phyloP scores from a whole-genome alignment of 2,329 filamentous ascomycete genomes.

The Pestalotiopsis sp. region DNA sequence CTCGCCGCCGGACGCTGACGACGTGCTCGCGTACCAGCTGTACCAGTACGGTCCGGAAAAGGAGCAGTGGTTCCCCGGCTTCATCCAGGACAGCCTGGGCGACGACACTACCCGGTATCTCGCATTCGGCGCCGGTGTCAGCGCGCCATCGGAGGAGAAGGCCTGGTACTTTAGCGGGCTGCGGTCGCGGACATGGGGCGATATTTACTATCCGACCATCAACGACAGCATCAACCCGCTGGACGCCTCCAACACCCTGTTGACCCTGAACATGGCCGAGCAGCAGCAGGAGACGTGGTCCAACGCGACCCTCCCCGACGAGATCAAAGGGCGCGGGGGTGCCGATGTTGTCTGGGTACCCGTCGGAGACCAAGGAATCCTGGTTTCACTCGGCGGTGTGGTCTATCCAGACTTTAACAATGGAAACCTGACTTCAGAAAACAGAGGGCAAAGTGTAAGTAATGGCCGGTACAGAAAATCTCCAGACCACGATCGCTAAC shows the following conservation, averaged over 20 bases:
- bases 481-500: not conserved
- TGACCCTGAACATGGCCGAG: conserved; percentile 60
- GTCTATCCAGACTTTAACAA: conserved; percentile 55
- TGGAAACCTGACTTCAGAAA: conserved; percentile 25
- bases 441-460: conserved; percentile 42
- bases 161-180: conserved; percentile 73
- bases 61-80: conserved; percentile 44
- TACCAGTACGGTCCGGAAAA: conserved; percentile 53
- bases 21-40: conserved; percentile 51
- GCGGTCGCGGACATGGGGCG: conserved; percentile 49
- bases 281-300: conserved; percentile 55
- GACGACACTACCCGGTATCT: conserved; percentile 56
- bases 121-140: conserved; percentile 64
- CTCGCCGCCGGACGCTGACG: conserved; percentile 40
- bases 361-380: conserved; percentile 72
- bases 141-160: conserved; percentile 68
- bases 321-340: conserved; percentile 58
- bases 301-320: conserved; percentile 54
- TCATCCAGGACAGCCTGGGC: conserved; percentile 41
- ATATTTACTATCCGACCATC: conserved; percentile 41
- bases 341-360: conserved; percentile 75
- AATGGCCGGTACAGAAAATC: not conserved
- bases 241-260: conserved; percentile 57
- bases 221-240: conserved; percentile 39
- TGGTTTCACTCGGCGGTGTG: conserved; percentile 78